Conservation (phyloP, 2,329 filamentous ascomycete species). For the Aspergillus udagawae region DNA sequence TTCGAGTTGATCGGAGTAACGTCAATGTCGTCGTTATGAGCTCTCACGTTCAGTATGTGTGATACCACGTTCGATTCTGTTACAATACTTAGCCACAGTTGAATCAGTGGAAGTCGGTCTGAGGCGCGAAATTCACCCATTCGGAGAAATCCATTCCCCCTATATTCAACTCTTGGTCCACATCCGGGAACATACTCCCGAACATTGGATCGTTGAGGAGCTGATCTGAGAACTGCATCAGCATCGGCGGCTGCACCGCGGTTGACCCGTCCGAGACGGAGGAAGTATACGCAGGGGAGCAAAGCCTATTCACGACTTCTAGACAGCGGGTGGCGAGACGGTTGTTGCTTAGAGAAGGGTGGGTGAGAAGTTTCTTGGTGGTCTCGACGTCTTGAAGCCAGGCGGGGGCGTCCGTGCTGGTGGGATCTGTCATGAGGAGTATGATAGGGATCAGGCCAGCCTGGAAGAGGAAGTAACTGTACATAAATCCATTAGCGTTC, state of each 20-base stretch:
- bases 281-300: constrained; percentile 28
- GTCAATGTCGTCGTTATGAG: not conserved
- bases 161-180: constrained; percentile 28
- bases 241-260: constrained; percentile 20
- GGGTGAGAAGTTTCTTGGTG: constrained; percentile 37
- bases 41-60: not conserved
- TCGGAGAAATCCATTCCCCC: constrained; percentile 37
- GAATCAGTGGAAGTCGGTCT: constrained; percentile 15
- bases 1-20: not conserved
- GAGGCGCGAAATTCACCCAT: constrained; percentile 36
- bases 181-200: constrained; percentile 32
- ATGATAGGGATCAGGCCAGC: constrained; percentile 43
- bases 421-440: constrained; percentile 41
- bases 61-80: not conserved
- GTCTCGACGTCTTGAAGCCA: constrained; percentile 40
- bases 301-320: constrained; percentile 37
- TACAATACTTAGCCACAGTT: not conserved
- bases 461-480: constrained; percentile 44
- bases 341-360: constrained; percentile 37
- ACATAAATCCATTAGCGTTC: not conserved
- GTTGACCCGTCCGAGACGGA: constrained; percentile 10
- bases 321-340: constrained; percentile 37
- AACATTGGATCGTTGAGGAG: constrained; percentile 34
- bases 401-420: constrained; percentile 31
- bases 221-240: constrained; percentile 37